Evolutionary conservation across 2,329 filamentous ascomycete genomes (phyloP).

Genomic region (Pyrenochaeta sp.): DNA sequence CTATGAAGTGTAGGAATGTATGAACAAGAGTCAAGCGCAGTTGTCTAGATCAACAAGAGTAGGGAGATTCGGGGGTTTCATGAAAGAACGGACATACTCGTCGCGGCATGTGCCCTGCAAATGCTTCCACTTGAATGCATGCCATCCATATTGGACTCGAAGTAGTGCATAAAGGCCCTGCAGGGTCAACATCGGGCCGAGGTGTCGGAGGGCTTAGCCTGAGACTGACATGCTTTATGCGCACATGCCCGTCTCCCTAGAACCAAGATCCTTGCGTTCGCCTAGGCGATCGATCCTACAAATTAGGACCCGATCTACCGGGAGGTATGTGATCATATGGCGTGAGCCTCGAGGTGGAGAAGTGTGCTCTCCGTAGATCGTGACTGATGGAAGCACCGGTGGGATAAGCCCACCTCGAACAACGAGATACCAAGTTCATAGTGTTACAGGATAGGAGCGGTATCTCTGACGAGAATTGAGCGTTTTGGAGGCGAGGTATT

Average conservation of each 20-base stretch:
- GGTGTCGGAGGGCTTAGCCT: slow-evolving; percentile 26
- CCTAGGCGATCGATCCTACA: neutral
- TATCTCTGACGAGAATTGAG: neutral
- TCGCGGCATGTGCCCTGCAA: neutral
- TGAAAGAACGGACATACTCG: neutral
- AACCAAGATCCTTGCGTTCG: neutral
- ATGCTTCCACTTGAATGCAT: neutral
- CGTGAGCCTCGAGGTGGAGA: neutral
- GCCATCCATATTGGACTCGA: slow-evolving; percentile 3
- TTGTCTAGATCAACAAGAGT: neutral
- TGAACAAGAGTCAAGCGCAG: neutral
- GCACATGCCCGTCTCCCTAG: slow-evolving; percentile 4
- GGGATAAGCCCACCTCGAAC: neutral
- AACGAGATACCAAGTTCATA: neutral
- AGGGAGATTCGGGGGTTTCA: neutral
- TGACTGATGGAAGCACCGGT: neutral
- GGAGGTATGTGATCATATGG: neutral
- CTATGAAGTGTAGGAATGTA: neutral
- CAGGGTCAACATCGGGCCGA: slow-evolving; percentile 16
- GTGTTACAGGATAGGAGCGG: neutral
- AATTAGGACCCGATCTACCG: neutral
- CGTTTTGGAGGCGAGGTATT: neutral
- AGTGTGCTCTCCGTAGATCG: neutral
- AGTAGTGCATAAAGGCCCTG: slow-evolving; percentile 22
- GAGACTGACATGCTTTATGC: slow-evolving; percentile 23